Conservation (phyloP, 2,329 filamentous ascomycete genomes). For the Penicillium rolfsii region DNA sequence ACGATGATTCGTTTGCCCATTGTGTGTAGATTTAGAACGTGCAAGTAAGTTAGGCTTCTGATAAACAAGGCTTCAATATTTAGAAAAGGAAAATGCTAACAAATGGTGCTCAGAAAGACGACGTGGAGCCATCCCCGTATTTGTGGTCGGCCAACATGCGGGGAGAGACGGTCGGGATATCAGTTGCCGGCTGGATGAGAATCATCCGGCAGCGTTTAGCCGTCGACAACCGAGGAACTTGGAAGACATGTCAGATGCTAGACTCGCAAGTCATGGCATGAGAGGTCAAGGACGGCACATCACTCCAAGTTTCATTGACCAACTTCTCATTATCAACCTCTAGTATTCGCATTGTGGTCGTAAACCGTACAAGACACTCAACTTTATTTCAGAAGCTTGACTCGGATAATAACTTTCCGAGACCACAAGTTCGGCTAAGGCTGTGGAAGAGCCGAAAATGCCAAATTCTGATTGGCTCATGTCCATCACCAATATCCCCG, state of each 20-base stretch:
- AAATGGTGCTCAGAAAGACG: neutral
- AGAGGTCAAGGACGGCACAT: neutral
- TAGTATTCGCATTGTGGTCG: neutral
- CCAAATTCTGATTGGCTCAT: conserved; percentile 10
- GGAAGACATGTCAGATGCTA: neutral
- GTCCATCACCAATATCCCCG: conserved; percentile 3
- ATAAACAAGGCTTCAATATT: neutral
- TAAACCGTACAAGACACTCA: neutral
- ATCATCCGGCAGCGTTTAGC: neutral
- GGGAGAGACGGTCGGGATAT: conserved; percentile 5
- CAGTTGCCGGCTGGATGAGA: conserved; percentile 1
- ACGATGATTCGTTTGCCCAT: conserved; percentile 53
- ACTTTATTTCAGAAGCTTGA: neutral
- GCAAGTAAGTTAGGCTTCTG: neutral
- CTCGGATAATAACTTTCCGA: conserved; percentile 18
- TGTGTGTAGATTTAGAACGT: neutral
- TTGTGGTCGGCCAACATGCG: neutral
- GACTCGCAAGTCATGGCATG: neutral
- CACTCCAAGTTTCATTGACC: too few relatives aligned
- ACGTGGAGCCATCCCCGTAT: neutral
- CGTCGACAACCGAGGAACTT: neutral
- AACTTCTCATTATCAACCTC: neutral
- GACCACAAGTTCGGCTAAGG: conserved; percentile 12
- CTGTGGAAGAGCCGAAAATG: neutral
- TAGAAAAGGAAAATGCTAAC: neutral